Evolutionary conservation across 2,329 filamentous ascomycete genomes (phyloP), one percentile per base, ranked within the genome.

Genomic region (Iodosphaeria phyllophila): DNA sequence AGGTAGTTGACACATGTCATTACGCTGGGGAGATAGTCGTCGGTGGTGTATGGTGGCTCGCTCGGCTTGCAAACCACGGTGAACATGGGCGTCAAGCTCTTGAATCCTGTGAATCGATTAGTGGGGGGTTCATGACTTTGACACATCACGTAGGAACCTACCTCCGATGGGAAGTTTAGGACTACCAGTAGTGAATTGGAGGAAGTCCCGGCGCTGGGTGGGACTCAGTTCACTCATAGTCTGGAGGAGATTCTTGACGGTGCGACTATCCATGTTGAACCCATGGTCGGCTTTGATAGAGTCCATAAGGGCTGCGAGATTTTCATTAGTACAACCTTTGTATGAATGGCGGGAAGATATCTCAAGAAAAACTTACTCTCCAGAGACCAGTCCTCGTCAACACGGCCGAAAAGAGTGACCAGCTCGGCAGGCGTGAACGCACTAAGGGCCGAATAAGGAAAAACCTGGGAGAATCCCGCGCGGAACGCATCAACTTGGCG

Each of bases 1-100:
- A 98, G 69, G 47, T 98, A 98, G 51, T 98, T 98, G 51, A 92
- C 89, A 48, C 91, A 98, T 8, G 91, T 98, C 91, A 98, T 98
- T 47, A 98, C 91, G 46, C 84, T 95, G 8, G 91, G 89, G n/a
- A 98, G 64, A 42, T 95, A 98, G 54, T 98, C 89, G 43, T 98
- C 89, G 4, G 86, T 86, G 4, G 74, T 76, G 48, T 84, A 89
- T 2, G 89, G 89, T 10, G 82, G 72, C 44, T 98, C 89, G 48
- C 80, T 92, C n/a, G 86, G 86, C 51, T 93, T 93, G 63, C 89
- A 95, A 21, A 98, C 89, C 33, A 98, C 89, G 3, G 89, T 98
- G 47, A 98, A 95, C 74, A 95, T 93, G 12, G 89, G 89, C 3
- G 83, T 95, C 32, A 98, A 68, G 48, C 74, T 79, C 56, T 91